A percentile compares a stretch with the other conserved stretches of the same genome.
Evolutionary conservation across 2,329 filamentous ascomycete species (phyloP).

Genomic region (Arthrobotrys sinensis): DNA sequence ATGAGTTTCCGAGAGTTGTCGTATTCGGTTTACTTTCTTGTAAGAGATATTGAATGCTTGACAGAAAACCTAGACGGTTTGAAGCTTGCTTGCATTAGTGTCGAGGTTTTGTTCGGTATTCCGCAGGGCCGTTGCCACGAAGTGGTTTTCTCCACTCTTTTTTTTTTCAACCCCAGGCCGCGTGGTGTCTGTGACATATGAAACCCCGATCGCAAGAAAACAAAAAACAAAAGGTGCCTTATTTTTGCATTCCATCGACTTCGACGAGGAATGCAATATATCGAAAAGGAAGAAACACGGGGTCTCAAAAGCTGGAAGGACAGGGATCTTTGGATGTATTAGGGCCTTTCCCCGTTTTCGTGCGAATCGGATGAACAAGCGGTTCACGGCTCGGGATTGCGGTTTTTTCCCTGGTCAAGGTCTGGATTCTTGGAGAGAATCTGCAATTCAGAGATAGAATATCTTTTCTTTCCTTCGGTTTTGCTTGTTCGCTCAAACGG

Average conservation of each 20-base stretch:
- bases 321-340: not conserved
- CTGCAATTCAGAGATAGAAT: conserved; percentile 3
- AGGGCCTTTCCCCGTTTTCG: conserved; percentile 1
- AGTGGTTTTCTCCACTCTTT: conserved; percentile 29
- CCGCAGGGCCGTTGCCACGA: conserved; percentile 49
- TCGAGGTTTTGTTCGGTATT: conserved; percentile 28
- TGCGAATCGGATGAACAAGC: conserved; percentile 45
- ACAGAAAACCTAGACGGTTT: conserved; percentile 16
- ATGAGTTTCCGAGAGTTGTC: not conserved
- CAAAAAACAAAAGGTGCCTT: not conserved
- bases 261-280: conserved; percentile 25
- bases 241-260: conserved; percentile 24
- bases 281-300: conserved; percentile 11
- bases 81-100: conserved; percentile 21
- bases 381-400: conserved; percentile 55
- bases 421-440: not conserved
- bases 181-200: conserved; percentile 12
- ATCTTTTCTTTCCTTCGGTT: not conserved
- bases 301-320: not conserved
- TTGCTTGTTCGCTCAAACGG: conserved; percentile 17
- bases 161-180: conserved; percentile 10
- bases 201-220: conserved; percentile 17
- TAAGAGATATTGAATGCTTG: conserved; percentile 18
- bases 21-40: not conserved
- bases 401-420: conserved; percentile 27